phyloP scores from a whole-genome alignment of 169 alveolate genomes.

The Plasmodium gallinaceum region DNA sequence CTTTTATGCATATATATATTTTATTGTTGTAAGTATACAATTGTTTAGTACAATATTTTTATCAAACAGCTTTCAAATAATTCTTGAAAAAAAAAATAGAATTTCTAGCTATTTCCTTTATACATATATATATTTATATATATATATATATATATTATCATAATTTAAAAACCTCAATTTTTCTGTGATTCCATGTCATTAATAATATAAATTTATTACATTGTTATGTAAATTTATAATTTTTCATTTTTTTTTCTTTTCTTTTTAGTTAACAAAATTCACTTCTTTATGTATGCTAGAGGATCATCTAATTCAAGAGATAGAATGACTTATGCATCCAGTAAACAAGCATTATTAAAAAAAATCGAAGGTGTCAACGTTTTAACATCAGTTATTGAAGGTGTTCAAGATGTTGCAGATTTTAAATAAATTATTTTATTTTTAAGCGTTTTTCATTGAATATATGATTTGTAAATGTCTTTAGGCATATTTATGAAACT shows the following conservation, averaged over 20 bases:
- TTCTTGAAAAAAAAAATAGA: too few species aligned
- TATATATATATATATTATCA: not conserved
- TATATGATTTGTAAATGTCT: not conserved
- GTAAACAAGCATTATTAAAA: constrained; percentile 85
- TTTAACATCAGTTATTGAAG: constrained; percentile 84
- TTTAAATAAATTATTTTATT: constrained; percentile 23
- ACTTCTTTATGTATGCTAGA: constrained; percentile 86
- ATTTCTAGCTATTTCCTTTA: too few species aligned
- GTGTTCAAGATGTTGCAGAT: constrained; percentile 76
- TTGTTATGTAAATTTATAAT: not conserved
- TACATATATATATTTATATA: not conserved
- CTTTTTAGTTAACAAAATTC: constrained; percentile 81
- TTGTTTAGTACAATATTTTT: too few species aligned
- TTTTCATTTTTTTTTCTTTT: not conserved
- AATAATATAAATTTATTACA: not conserved
- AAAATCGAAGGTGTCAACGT: constrained; percentile 83
- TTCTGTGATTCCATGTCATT: too few species aligned
- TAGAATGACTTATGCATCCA: constrained; percentile 86
- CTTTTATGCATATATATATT: too few species aligned
- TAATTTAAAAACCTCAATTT: too few species aligned
- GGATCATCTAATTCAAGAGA: constrained; percentile 82
- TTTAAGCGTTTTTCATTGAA: not conserved
- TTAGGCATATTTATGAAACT: too few species aligned
- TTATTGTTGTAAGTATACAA: too few species aligned
- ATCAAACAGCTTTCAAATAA: too few species aligned